Base-by-base conservation (phyloP, 202 grass and related monocot genomes). In the Musa balbisiana region DNA sequence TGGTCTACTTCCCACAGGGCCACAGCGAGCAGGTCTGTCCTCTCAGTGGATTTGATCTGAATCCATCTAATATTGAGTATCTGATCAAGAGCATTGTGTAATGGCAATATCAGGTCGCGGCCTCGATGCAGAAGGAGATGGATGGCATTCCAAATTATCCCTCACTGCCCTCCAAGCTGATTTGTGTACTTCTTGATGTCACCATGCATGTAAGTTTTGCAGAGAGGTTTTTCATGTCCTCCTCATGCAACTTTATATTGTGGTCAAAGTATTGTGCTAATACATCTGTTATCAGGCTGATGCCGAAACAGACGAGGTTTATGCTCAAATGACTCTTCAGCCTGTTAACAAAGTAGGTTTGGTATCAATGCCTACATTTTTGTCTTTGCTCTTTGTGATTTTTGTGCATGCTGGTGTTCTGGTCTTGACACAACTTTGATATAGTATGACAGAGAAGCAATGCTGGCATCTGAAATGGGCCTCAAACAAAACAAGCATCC, bases 401-500 rank as follows among this genome's bases (percentile, higher is more conserved):
- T 26, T 84, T 9, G 33, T 63, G 9, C 29, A 4, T 78, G 17
- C n/a, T 27, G 66, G 26, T 79, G n/a, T 85, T 79, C 82, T 73
- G 71, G 77, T 79, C 22, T 80, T 79, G 63, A 84, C 63, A 19
- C 25, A 52, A 67, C 49, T 67, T 54, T 79, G 11, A 26, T 71
- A 26, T 68, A 99, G 95, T 99, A 99, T 86, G 91, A 99, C 49
- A 88, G 83, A 80, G 95, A 99, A n/a, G 95, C 95, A 49, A 90
- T 99, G 85, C 43, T 99, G 81, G 85, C 91, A 69, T 99, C 95
- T 63, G 95, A 99, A 75, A 87, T 92, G 66, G 95, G 95, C 33
- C 85, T 99, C 52, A 99, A 95, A 77, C 91, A 99, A 88, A 95
- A 92, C 78, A 99, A 99, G 50, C 95, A 99, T 73, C 95, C 95